A percentile compares a stretch with the other conserved stretches of the same genome.
Evolutionary conservation across 306 rosid genomes (phyloP).

Genomic region (Corylus avellana): DNA sequence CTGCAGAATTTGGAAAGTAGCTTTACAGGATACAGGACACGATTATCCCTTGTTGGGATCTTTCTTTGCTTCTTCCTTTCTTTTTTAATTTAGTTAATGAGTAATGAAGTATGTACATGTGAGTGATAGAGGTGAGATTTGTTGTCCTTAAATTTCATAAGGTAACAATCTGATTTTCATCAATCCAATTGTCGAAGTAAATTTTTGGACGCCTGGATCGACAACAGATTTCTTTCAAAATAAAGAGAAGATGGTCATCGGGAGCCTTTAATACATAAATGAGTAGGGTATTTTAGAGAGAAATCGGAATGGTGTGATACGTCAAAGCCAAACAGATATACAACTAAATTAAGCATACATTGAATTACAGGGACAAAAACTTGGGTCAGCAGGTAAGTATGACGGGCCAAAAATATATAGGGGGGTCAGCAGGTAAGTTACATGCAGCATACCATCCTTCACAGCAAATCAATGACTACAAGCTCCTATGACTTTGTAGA

Average conservation of each 20-base stretch:
- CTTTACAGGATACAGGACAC: neutral
- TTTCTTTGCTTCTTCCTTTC: neutral
- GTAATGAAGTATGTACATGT: neutral
- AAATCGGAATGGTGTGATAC: too few species aligned
- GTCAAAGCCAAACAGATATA: neutral
- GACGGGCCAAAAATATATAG: neutral
- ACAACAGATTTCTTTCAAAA: too few species aligned
- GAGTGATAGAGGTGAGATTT: too few species aligned
- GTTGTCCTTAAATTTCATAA: too few species aligned
- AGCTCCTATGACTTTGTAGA: slow-evolving; percentile 39
- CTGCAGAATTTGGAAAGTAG: neutral
- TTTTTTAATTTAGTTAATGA: neutral
- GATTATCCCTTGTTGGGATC: neutral
- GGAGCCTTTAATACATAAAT: too few species aligned
- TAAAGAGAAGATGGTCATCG: too few species aligned
- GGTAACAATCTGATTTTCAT: too few species aligned
- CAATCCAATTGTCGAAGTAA: too few species aligned
- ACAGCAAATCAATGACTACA: slow-evolving; percentile 15
- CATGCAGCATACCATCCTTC: neutral
- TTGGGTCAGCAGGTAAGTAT: neutral
- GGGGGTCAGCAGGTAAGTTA: neutral
- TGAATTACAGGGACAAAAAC: neutral
- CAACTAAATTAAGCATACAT: neutral
- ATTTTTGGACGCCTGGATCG: too few species aligned
- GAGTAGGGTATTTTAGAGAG: too few species aligned